Base-by-base conservation (phyloP, 164 flowering plant species). In the Macadamia tetraphylla region DNA sequence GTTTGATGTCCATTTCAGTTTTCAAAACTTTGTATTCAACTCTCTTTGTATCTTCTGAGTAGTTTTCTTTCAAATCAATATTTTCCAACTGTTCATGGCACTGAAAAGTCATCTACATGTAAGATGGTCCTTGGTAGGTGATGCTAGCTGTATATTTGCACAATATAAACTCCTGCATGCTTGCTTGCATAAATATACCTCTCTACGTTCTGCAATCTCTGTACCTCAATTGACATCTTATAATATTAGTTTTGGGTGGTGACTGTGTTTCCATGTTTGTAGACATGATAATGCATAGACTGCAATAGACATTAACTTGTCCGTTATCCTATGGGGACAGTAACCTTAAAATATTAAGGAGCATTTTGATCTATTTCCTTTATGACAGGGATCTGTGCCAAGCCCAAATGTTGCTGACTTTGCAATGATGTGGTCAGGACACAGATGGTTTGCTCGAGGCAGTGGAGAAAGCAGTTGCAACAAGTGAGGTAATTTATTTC, bases 381-480 rank as follows among this genome's bases (percentile, higher is more conserved):
- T 78, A 79, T 84, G 79, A 78, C 84, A 82, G 86, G 87, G 83
- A 75, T 67, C 77, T 82, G 62, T 84, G 81, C 73, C 77, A 78
- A 83, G 83, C 81, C 77, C 82, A 74, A 81, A 79, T 83, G 85
- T 90, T 82, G 88, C 86, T 88, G 80, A 89, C 87, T 88, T 86
- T 87, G 85, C 90, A 83, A 84, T 87, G 74, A 84, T 83, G 74
- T 90, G 88, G 79, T 71, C 89, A 94, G 97, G 97, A 90, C 80
- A 82, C 96, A 74, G 86, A 84, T 81, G 84, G 84, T 69, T 80
- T 94, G 76, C 78, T 80, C 69, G 79, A 91, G 70, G 93, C 84
- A 52, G 72, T 94, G 89, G 88, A 71, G 79, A 80, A 84, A 74
- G 97, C 96, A 64, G 73, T 91, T 63, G 83, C 80, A 48, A 79